Base-by-base conservation (phyloP, 768 basidiomycete genomes). In the Pleurotus sapidus region DNA sequence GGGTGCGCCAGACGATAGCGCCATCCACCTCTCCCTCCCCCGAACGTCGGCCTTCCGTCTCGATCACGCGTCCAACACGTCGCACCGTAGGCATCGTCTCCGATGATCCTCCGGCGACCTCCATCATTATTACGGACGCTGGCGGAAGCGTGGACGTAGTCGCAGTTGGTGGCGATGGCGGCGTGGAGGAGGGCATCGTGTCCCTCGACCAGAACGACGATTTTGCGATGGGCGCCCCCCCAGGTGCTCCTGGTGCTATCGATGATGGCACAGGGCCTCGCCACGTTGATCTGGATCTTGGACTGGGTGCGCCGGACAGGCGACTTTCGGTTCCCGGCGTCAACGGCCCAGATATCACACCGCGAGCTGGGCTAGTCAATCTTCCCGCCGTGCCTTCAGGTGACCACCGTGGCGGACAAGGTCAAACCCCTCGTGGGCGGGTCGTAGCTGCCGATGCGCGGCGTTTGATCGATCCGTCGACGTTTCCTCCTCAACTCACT, bases 171-270 rank as follows among this genome's bases (percentile, higher is more conserved):
- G 70, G 66, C 3, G 69, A 63, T 0, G 82, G 77, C 0, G 81
- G 83, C 0, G 87, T 89, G 12, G 88, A 89, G 55, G 88, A 88
- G 59, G 90, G 87, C 1, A 84, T 92, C 40, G 89, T 90, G 5
- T 83, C 83, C 3, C 71, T 92, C 42, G 89, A 91, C 40, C 80
- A 83, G n/a, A 92, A 92, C 60, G 92, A 94, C 63, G 90, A 91
- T 68, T 90, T 93, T 61, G 89, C 88, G 4, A 91, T 93, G 87
- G 92, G 92, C 47, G 92, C 92, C 0, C 92, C 92, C 1, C 93
- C 93, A 7, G 91, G 91, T 39, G 91, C 93, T 0, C 92, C 92
- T 0, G 92, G 92, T 49, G 92, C 91, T 0, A 49, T 69, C 65
- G 64, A 59, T 14, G 72, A 68, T 27, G 68, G 63, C 46, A 58